phyloP scores from a whole-genome alignment of 1,284 basidiomycete species.

The Anthracocystis walkeri region DNA sequence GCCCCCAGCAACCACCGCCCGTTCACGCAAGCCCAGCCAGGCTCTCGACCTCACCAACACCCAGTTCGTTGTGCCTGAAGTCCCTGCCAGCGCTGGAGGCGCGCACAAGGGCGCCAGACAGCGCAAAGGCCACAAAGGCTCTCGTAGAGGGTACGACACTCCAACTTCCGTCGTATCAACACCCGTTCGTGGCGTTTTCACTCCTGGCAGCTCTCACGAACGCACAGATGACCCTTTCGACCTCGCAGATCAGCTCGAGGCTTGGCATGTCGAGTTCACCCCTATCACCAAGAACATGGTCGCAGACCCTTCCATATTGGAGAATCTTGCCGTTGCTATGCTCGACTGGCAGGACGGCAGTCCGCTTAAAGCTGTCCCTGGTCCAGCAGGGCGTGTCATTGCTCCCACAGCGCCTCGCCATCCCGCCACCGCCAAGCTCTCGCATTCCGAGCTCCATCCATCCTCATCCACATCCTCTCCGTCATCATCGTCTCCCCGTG shows the following conservation, averaged over 20 bases:
- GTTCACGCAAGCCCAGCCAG: conserved; percentile 52
- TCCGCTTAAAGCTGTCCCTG: conserved; percentile 38
- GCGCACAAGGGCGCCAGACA: conserved; percentile 24
- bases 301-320: conserved; percentile 33
- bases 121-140: conserved; percentile 44
- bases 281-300: conserved; percentile 61
- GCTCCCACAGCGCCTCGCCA: conserved; percentile 30
- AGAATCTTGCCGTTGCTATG: conserved; percentile 47
- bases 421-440: conserved; percentile 10
- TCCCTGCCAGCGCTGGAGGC: conserved; percentile 43
- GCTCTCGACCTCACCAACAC: conserved; percentile 54
- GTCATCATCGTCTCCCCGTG: conserved; percentile 24
- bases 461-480: conserved; percentile 34
- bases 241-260: conserved; percentile 58
- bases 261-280: conserved; percentile 68
- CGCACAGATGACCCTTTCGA: conserved; percentile 48
- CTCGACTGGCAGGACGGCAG: conserved; percentile 48
- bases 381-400: conserved; percentile 23
- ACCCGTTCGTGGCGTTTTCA: conserved; percentile 35
- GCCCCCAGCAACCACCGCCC: conserved; percentile 18
- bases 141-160: conserved; percentile 38
- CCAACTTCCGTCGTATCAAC: conserved; percentile 22
- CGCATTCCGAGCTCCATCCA: conserved; percentile 12
- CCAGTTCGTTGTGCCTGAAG: conserved; percentile 48
- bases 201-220: conserved; percentile 40